Percentiles rank a stretch among this genome's conserved stretches.
phyloP scores from a whole-genome alignment of 2,329 filamentous ascomycete species.

The Raffaelea albimanens region DNA sequence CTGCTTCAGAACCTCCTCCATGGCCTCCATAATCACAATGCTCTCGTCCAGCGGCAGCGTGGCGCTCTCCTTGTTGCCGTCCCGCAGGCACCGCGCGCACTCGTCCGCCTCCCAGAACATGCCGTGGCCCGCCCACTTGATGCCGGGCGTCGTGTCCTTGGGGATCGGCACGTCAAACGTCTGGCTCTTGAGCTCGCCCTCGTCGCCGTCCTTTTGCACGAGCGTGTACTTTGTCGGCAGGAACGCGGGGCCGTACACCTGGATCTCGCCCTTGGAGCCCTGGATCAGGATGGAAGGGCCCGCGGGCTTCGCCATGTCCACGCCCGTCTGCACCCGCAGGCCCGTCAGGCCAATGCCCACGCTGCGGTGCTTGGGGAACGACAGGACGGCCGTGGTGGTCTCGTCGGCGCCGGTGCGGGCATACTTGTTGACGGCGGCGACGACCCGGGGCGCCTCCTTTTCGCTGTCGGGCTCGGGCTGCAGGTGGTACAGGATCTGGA shows the following conservation, averaged over 20 bases:
- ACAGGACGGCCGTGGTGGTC: conserved; percentile 66
- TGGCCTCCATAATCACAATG: conserved; percentile 71
- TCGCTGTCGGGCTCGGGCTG: conserved; percentile 41
- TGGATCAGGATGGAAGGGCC: conserved; percentile 69
- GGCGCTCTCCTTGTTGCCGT: conserved; percentile 67
- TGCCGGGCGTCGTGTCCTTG: conserved; percentile 30
- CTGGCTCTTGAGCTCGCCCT: conserved; percentile 9
- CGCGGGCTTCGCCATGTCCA: conserved; percentile 48
- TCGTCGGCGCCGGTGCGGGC: conserved; percentile 64
- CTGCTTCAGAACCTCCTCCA: conserved; percentile 46
- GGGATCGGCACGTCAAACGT: conserved; percentile 45
- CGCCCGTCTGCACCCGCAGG: conserved; percentile 52
- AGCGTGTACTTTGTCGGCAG: conserved; percentile 57
- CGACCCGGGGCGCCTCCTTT: conserved; percentile 59
- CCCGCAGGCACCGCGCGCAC: conserved; percentile 43
- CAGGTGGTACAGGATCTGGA: conserved; percentile 78
- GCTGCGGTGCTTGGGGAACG: conserved; percentile 59
- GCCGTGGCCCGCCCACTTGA: conserved; percentile 53
- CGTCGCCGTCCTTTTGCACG: conserved; percentile 41
- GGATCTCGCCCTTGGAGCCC: conserved; percentile 72
- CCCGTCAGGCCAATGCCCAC: conserved; percentile 65
- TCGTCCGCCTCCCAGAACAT: conserved; percentile 58
- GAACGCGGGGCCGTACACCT: conserved; percentile 65
- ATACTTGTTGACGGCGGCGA: conserved; percentile 63
- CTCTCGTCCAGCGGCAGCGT: conserved; percentile 66